Evolutionary conservation across 805 yeast genomes (phyloP).

Genomic region (Lipomyces oligophaga): DNA sequence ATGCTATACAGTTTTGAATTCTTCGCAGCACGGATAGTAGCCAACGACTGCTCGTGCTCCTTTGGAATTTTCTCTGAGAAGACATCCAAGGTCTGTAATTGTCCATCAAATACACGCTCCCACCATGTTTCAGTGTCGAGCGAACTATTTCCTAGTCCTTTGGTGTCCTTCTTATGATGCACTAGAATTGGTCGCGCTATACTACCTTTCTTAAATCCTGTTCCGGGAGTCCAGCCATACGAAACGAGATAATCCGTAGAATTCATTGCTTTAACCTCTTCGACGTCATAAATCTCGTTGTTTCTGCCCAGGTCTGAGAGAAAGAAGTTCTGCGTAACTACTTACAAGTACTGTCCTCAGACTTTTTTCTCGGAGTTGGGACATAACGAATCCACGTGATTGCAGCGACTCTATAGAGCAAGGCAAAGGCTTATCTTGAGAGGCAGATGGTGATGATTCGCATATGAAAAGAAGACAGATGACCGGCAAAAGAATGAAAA

Average conservation of each 20-base stretch:
- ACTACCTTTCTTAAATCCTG: constrained; percentile 76
- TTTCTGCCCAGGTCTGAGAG: too few species aligned
- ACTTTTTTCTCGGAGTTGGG: too few species aligned
- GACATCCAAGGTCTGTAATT: constrained; percentile 72
- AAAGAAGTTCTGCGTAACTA: too few species aligned
- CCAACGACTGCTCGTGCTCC: constrained; percentile 44
- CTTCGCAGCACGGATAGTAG: constrained; percentile 7
- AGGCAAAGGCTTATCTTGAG: too few species aligned
- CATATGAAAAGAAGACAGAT: too few species aligned
- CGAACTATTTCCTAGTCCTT: constrained; percentile 79
- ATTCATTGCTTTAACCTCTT: too few species aligned
- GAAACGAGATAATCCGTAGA: constrained; percentile 66
- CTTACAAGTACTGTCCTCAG: too few species aligned
- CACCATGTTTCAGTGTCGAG: constrained; percentile 91
- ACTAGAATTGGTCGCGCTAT: constrained; percentile 81
- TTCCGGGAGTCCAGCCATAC: constrained; percentile 92
- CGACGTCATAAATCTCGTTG: too few species aligned
- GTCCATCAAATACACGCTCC: constrained; percentile 94
- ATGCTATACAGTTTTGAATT: constrained; percentile 73
- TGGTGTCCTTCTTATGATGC: constrained; percentile 82
- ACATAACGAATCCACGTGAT: too few species aligned
- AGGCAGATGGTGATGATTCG: too few species aligned
- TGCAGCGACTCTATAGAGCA: too few species aligned
- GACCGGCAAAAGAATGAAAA: background rate
- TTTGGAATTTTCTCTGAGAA: constrained; percentile 21